phyloP scores from a whole-genome alignment of 2,329 filamentous ascomycete species.

The Monosporascus sp. region DNA sequence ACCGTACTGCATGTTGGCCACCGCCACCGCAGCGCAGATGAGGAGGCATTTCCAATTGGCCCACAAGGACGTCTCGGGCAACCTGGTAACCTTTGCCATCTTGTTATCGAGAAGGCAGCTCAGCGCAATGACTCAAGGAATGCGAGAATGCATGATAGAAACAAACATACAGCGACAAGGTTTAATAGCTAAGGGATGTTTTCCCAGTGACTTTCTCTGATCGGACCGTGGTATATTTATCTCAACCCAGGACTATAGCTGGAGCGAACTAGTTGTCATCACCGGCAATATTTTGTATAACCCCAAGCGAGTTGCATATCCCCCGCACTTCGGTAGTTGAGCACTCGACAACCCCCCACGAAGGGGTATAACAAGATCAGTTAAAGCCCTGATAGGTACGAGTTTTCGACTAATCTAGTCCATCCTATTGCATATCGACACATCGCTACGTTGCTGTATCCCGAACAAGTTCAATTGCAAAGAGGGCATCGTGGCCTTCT shows the following conservation, averaged over 20 bases:
- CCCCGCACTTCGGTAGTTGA: slow-evolving; percentile 25
- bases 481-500: too few relatives aligned
- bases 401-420: too few relatives aligned
- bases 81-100: slow-evolving; percentile 15
- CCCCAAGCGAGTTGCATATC: background rate
- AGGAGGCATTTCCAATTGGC: slow-evolving; percentile 38
- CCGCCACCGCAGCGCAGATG: slow-evolving; percentile 39
- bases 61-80: slow-evolving; percentile 30
- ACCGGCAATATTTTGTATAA: slow-evolving; percentile 1
- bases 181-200: background rate
- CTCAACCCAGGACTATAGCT: background rate
- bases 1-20: slow-evolving; percentile 48
- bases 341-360: background rate
- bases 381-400: too few relatives aligned
- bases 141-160: background rate
- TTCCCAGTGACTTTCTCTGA: too few relatives aligned
- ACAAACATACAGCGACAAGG: background rate
- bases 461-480: too few relatives aligned
- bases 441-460: too few relatives aligned
- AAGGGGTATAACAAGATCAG: background rate
- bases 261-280: background rate
- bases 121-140: background rate
- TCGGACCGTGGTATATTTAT: too few relatives aligned
- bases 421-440: too few relatives aligned
- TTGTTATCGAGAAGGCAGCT: background rate